Evolutionary conservation across 345 rosid species (phyloP).

Genomic region (Boechera divaricarpa): DNA sequence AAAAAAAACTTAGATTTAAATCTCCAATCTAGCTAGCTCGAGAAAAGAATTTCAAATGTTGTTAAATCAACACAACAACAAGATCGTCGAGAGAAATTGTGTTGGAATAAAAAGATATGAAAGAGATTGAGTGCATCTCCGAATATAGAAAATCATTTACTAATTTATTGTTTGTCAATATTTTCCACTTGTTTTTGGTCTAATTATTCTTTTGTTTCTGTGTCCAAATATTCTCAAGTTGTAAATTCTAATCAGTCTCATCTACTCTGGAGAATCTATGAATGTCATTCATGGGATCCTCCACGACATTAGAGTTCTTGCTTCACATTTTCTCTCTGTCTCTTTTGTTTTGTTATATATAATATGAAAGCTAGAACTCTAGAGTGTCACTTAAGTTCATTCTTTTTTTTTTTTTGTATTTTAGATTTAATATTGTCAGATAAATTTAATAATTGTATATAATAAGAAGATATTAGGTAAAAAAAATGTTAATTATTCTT

Average conservation of each 20-base stretch:
- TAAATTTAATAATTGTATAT: too few species aligned
- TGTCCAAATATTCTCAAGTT: not conserved
- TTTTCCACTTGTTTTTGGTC: not conserved
- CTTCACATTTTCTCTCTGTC: not conserved
- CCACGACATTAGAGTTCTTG: not conserved
- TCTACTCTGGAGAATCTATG: not conserved
- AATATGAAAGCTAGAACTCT: too few species aligned
- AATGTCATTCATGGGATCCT: not conserved
- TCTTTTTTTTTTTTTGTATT: too few species aligned
- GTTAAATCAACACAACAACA: not conserved
- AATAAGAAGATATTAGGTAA: too few species aligned
- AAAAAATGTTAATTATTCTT: too few species aligned
- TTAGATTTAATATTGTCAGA: too few species aligned
- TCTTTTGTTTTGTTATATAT: too few species aligned
- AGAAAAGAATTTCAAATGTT: not conserved
- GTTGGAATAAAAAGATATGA: not conserved
- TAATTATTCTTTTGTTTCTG: not conserved
- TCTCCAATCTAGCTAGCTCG: not conserved
- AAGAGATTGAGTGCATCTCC: slow-evolving; percentile 9
- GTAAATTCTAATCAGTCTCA: not conserved
- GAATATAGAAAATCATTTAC: not conserved
- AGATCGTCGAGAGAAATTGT: not conserved
- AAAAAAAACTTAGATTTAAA: not conserved
- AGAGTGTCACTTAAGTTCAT: not conserved
- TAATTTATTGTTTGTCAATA: not conserved